A percentile compares a stretch with the other conserved stretches of the same genome.
Evolutionary conservation across 2,329 filamentous ascomycete genomes (phyloP).

Genomic region (Penicillium sp.): DNA sequence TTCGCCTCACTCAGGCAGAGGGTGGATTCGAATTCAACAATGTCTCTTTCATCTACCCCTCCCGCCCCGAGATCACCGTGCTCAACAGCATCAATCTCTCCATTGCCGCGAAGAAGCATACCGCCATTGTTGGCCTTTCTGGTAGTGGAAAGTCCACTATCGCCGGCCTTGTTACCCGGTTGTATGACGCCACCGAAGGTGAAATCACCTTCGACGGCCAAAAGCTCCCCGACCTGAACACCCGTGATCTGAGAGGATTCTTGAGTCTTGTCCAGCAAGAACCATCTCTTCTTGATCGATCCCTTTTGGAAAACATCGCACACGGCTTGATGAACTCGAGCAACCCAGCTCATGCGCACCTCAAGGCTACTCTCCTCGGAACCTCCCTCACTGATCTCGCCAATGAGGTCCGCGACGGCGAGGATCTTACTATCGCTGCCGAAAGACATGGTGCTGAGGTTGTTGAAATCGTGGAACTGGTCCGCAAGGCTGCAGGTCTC

Average conservation of each 20-base stretch:
- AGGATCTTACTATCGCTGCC: slow-evolving; percentile 50
- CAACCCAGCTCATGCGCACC: slow-evolving; percentile 25
- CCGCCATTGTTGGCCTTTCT: slow-evolving; percentile 56
- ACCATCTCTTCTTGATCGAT: slow-evolving; percentile 23
- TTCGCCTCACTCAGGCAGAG: slow-evolving; percentile 25
- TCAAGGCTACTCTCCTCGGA: slow-evolving; percentile 46
- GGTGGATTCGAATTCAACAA: slow-evolving; percentile 38
- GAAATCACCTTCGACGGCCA: slow-evolving; percentile 65
- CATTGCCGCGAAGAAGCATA: slow-evolving; percentile 50
- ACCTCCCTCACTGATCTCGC: slow-evolving; percentile 52
- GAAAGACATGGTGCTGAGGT: slow-evolving; percentile 48
- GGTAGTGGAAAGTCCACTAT: slow-evolving; percentile 67
- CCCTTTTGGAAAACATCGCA: slow-evolving; percentile 35
- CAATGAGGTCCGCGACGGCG: slow-evolving; percentile 48
- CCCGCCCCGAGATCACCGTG: slow-evolving; percentile 32
- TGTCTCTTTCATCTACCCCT: slow-evolving; percentile 39
- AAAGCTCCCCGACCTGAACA: slow-evolving; percentile 60
- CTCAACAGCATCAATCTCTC: slow-evolving; percentile 28
- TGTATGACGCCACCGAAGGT: slow-evolving; percentile 68
- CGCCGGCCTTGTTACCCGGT: slow-evolving; percentile 59
- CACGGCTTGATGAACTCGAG: slow-evolving; percentile 46
- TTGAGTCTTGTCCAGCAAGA: slow-evolving; percentile 28
- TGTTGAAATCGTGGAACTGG: slow-evolving; percentile 53
- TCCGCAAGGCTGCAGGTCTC: slow-evolving; percentile 49
- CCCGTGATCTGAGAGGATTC: slow-evolving; percentile 35